Evolutionary conservation across 441 rosid genomes (phyloP), one percentile per base, ranked within the genome.

Genomic region (Erysimum cheiri): DNA sequence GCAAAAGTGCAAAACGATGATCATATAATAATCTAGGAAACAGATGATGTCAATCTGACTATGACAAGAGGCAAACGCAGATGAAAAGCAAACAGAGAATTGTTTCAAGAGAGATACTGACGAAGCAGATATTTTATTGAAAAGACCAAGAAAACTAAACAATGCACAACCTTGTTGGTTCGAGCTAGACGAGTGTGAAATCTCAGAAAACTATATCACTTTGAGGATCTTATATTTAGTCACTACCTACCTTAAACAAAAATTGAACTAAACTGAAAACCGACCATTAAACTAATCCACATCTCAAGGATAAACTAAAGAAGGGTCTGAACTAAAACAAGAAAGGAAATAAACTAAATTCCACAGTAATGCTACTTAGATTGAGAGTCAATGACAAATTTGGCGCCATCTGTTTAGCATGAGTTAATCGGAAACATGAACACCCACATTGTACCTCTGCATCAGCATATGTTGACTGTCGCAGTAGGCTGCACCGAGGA

Each of bases 401-500:
- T 40, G 35, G 40, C 43, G 4, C 67, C 26, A 62, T 10, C 40
- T 32, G 3, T 31, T 29, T 9, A 3, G 13, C 4, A 55, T 33
- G 40, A 59, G 5, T 9, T 13, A 28, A 65, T 13, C 4, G 8
- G 55, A 71, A 77, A 59, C 43, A 43, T 39, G 55, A 66, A 67
- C 29, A 33, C 35, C 48, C 15, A 39, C 39, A 67, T 74, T 85
- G 82, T 83, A 94, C 97, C 97, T 91, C 92, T 64, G 97, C 98
- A 85, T 94, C 98, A 13, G 97, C 81, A 77, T 91, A 94, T 0
- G 93, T 83, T 4, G 96, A 87, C 12, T 89, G 97, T 50, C 88
- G 82, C 70, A 89, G 75, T 47, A 94, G 78, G 80, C 98, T 94
- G 84, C 97, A 94, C 6, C 98, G 92, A 24, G 98, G 98, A 53